A percentile compares a stretch with the other conserved stretches of the same genome.
phyloP scores from a whole-genome alignment of 179 eudicot genomes.

The Patellifolia procumbens region DNA sequence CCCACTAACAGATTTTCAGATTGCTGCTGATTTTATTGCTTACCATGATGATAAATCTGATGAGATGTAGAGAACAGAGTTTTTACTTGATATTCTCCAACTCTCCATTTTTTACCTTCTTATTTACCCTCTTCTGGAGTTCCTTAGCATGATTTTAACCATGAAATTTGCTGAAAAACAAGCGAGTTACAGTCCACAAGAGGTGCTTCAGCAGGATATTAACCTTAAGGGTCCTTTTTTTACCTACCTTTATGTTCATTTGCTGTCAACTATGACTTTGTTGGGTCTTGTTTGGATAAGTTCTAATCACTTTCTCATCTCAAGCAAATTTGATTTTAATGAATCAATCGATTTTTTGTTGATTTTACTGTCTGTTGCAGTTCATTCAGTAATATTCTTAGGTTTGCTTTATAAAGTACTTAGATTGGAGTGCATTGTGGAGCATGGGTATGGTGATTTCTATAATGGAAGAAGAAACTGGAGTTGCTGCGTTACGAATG shows the following conservation, averaged over 20 bases:
- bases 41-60: not conserved
- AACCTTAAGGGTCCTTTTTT: conserved; percentile 8
- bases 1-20: not conserved
- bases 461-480: conserved; percentile 25
- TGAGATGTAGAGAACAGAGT: not conserved
- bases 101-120: conserved; percentile 22
- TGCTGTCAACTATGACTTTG: conserved; percentile 12
- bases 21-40: too few species aligned
- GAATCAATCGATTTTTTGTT: not conserved
- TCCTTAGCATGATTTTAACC: conserved; percentile 6
- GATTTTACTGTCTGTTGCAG: not conserved
- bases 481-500: conserved; percentile 21
- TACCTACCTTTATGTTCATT: conserved; percentile 21
- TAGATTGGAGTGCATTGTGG: conserved; percentile 36
- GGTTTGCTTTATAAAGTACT: conserved; percentile 25
- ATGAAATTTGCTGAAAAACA: conserved; percentile 7
- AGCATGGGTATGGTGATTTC: conserved; percentile 35
- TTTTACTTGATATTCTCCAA: not conserved
- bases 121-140: conserved; percentile 22
- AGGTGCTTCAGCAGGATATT: conserved; percentile 4
- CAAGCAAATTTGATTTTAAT: not conserved
- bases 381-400: conserved; percentile 16
- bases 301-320: conserved; percentile 11
- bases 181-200: not conserved
- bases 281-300: conserved; percentile 21